Evolutionary conservation across 495 filamentous ascomycete genomes (phyloP).

Genomic region (Aspergillus nanangensis): DNA sequence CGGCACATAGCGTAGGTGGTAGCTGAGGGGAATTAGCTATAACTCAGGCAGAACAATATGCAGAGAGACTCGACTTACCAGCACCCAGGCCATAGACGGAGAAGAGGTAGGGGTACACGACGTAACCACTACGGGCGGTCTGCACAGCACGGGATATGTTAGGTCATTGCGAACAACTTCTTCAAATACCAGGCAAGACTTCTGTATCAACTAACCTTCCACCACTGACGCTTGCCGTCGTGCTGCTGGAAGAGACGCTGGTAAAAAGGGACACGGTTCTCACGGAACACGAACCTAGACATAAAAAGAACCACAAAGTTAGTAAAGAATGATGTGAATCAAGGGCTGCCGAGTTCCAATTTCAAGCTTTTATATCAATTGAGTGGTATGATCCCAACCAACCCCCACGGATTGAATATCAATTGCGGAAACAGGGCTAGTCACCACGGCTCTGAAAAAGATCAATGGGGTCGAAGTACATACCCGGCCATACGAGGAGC

Average conservation of each 20-base stretch:
- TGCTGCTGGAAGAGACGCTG: constrained; percentile 80
- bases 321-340: constrained; percentile 1
- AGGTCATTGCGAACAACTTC: neutral
- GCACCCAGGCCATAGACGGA: constrained; percentile 57
- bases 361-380: constrained; percentile 5
- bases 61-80: constrained; percentile 47
- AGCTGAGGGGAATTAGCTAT: constrained; percentile 16
- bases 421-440: neutral
- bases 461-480: constrained; percentile 12
- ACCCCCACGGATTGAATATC: constrained; percentile 8
- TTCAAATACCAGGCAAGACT: neutral
- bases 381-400: constrained; percentile 15
- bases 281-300: constrained; percentile 65
- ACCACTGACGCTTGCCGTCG: constrained; percentile 79
- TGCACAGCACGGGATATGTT: constrained; percentile 1
- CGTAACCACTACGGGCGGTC: constrained; percentile 58
- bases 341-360: neutral
- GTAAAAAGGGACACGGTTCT: constrained; percentile 81
- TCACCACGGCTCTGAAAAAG: neutral
- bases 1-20: constrained; percentile 56
- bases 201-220: constrained; percentile 62
- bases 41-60: constrained; percentile 28
- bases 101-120: constrained; percentile 72
- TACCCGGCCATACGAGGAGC: constrained; percentile 46
- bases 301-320: constrained; percentile 6